Evolutionary conservation across 106 monocot species (phyloP).

Genomic region (Dendrobium huoshanense): DNA sequence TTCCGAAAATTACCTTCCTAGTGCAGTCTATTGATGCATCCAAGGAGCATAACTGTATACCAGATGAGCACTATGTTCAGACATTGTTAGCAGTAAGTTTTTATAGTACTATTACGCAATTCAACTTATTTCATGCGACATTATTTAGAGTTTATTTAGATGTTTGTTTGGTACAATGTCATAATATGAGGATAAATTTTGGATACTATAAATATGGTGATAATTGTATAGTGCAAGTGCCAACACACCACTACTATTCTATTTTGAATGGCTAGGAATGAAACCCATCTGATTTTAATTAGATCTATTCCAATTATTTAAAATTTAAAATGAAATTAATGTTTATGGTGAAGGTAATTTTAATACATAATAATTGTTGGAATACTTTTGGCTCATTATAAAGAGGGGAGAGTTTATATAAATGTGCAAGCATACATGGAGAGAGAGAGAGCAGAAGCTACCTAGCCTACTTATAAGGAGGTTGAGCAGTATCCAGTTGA

Average conservation of each 20-base stretch:
- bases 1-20: neutral
- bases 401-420: neutral
- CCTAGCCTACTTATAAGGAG: too few species aligned
- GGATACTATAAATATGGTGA: neutral
- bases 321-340: neutral
- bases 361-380: neutral
- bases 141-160: neutral
- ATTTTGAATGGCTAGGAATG: neutral
- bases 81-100: conserved; percentile 80
- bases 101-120: neutral
- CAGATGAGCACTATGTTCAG: conserved; percentile 99
- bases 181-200: neutral
- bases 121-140: neutral
- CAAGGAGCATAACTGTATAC: conserved; percentile 96
- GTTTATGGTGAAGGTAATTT: neutral
- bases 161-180: neutral
- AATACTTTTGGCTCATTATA: neutral
- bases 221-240: neutral
- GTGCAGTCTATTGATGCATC: conserved; percentile 65
- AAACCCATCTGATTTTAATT: neutral
- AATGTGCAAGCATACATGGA: neutral
- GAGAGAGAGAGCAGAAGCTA: too few species aligned
- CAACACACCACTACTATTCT: neutral
- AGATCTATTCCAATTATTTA: neutral
- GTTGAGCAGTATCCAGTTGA: too few species aligned